Evolutionary conservation across 1,139 yeast genomes (phyloP).

Genomic region (Taphrina communis): DNA sequence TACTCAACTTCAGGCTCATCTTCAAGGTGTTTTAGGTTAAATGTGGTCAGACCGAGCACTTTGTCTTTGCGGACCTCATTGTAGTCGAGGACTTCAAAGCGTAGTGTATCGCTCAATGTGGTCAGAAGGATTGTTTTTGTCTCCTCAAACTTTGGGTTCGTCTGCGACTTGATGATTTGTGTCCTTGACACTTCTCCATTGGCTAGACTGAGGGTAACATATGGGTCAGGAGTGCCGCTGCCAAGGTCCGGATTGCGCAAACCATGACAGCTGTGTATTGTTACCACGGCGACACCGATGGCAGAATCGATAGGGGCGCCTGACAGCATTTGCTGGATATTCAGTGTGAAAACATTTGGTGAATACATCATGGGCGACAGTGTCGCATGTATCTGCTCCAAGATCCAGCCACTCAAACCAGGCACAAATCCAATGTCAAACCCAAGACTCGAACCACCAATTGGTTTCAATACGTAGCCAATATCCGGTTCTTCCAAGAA

Average conservation of each 20-base stretch:
- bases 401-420: slow-evolving; percentile 78
- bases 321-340: slow-evolving; percentile 85
- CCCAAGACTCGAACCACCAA: slow-evolving; percentile 80
- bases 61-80: slow-evolving; percentile 82
- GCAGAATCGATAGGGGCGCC: slow-evolving; percentile 83
- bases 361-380: slow-evolving; percentile 84
- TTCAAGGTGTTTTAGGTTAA: slow-evolving; percentile 71
- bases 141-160: slow-evolving; percentile 83
- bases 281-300: slow-evolving; percentile 80
- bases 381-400: slow-evolving; percentile 82
- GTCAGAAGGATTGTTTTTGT: slow-evolving; percentile 70
- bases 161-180: slow-evolving; percentile 66
- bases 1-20: slow-evolving; percentile 58
- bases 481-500: slow-evolving; percentile 83
- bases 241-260: slow-evolving; percentile 69
- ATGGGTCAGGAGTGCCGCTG: slow-evolving; percentile 88
- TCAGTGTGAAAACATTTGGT: slow-evolving; percentile 90
- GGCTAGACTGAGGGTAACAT: slow-evolving; percentile 61
- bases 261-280: slow-evolving; percentile 68
- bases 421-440: slow-evolving; percentile 88
- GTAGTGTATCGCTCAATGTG: slow-evolving; percentile 79
- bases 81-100: slow-evolving; percentile 71
- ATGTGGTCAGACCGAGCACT: slow-evolving; percentile 74
- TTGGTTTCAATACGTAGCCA: slow-evolving; percentile 75
- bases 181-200: slow-evolving; percentile 67